Percentiles rank a stretch among this genome's conserved stretches.
These are phyloP conservation scores for Beauveria pseudobassiana DNA, from an alignment of 2,329 filamentous ascomycete genomes.

Conservation along the genomic window DNA sequence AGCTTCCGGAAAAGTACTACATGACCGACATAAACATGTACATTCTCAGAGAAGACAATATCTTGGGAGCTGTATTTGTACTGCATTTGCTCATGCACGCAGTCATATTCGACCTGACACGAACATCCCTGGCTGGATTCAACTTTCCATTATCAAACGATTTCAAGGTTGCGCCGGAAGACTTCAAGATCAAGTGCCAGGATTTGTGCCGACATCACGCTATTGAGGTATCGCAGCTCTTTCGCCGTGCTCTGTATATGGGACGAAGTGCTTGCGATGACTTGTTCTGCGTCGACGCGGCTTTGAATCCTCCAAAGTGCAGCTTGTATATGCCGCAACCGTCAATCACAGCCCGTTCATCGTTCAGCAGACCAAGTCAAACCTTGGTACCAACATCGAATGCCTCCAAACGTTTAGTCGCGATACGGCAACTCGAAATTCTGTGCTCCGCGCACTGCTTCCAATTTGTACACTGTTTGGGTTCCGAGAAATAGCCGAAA, in stretches of 20 bases:
- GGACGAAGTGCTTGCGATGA: constrained; percentile 17
- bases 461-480: constrained; percentile 17
- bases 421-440: constrained; percentile 15
- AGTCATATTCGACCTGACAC: constrained; percentile 18
- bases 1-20: constrained; percentile 17
- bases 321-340: constrained; percentile 20
- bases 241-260: constrained; percentile 14
- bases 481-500: constrained; percentile 17
- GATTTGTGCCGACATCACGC: constrained; percentile 18
- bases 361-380: constrained; percentile 15
- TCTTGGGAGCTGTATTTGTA: constrained; percentile 18
- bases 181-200: constrained; percentile 17
- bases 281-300: constrained; percentile 17
- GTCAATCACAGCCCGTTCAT: constrained; percentile 15
- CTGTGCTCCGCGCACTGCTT: constrained; percentile 15
- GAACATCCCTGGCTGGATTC: constrained; percentile 19
- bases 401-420: constrained; percentile 14
- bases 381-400: constrained; percentile 17
- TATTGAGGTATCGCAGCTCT: constrained; percentile 16
- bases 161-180: constrained; percentile 16
- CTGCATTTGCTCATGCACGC: constrained; percentile 20
- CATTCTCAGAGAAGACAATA: constrained; percentile 15
- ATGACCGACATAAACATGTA: constrained; percentile 18
- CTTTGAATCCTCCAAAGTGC: constrained; percentile 21
- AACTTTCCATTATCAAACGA: constrained; percentile 19